Conservation (phyloP, 495 filamentous ascomycete species). For the Cairneyella variabilis region DNA sequence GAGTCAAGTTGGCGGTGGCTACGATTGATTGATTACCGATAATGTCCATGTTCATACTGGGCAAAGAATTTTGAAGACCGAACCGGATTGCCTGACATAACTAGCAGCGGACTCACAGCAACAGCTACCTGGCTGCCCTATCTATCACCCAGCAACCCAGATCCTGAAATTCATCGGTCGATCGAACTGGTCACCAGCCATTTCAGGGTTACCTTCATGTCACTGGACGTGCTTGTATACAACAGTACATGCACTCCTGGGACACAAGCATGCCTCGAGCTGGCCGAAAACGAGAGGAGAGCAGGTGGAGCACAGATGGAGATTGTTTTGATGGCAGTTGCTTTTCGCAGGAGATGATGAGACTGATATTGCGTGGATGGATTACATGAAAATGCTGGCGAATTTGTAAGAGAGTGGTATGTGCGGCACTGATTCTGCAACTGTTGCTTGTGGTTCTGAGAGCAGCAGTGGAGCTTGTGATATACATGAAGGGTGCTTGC, state of each 20-base stretch:
- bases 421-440: no score
- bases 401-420: no score
- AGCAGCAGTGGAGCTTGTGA: no score
- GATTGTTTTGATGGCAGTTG: conserved; percentile 5
- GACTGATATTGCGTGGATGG: no score
- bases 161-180: conserved; percentile 16
- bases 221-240: not conserved
- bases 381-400: no score
- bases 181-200: conserved; percentile 5
- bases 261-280: conserved; percentile 9
- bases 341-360: no score
- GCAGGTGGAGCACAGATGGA: not conserved
- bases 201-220: conserved; percentile 1
- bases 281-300: not conserved
- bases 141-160: conserved; percentile 15
- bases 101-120: not conserved
- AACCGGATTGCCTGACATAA: conserved; percentile 14
- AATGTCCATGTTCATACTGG: not conserved
- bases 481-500: no score
- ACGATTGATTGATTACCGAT: conserved; percentile 64
- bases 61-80: conserved; percentile 14
- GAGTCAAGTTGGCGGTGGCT: conserved; percentile 86
- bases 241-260: not conserved
- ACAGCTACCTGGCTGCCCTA: conserved; percentile 6
- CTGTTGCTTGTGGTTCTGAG: no score